These are phyloP conservation scores for Thuja plicata DNA, from an alignment of 83 land plant genomes.

Conservation along the genomic window DNA sequence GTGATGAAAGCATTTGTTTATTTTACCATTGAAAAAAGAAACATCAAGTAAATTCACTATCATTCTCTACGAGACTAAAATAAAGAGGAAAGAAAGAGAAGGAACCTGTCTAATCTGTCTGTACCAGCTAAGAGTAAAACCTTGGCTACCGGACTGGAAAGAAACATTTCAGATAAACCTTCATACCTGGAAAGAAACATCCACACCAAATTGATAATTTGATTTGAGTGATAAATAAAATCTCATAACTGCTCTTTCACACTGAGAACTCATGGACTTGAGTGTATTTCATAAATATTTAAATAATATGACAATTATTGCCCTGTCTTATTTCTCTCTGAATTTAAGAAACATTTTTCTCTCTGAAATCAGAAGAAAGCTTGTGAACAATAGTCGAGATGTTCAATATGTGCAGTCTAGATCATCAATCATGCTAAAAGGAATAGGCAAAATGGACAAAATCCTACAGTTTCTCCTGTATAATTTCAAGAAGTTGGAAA, in stretches of 20 bases:
- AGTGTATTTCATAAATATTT: background rate
- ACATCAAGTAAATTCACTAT: background rate
- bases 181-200: slow-evolving; percentile 65
- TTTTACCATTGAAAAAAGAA: background rate
- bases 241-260: background rate
- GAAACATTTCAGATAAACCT: slow-evolving; percentile 89
- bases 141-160: slow-evolving; percentile 87
- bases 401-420: background rate
- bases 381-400: background rate
- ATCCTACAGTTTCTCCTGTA: background rate
- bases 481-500: background rate
- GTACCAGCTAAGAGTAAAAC: slow-evolving; percentile 92
- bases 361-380: background rate
- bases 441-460: background rate
- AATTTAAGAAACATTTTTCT: background rate
- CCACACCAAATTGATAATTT: background rate
- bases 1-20: background rate
- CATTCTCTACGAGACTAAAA: background rate
- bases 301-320: background rate
- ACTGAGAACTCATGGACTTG: background rate
- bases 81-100: background rate
- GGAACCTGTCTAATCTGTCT: slow-evolving; percentile 93
- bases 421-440: background rate
- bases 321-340: background rate
- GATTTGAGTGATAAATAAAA: background rate